Evolutionary conservation across 73 alveolate genomes (phyloP), one percentile per base, ranked within the genome.

Genomic region (Paramecium bursaria): DNA sequence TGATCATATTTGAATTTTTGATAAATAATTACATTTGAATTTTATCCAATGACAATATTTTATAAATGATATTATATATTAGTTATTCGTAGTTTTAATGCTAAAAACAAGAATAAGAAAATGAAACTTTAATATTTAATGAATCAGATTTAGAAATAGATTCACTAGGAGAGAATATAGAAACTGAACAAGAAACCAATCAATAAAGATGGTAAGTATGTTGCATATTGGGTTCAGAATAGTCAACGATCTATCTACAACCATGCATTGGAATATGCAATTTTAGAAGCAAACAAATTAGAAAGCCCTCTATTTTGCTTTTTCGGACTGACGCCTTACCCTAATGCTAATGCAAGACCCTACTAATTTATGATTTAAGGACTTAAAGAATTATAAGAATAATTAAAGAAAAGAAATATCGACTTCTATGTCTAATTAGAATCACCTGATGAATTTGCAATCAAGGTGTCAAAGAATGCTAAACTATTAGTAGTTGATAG

Each of bases 341-440:
- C 82, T 35, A 23, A 53, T 7, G 82, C 82, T 15, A 67, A 67
- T 39, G 33, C 26, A 31, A 67, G 82, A 67, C 82, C 53, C 35
- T 67, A 67, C 44, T 47, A 67, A 11, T 67, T 67, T 67, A 67
- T 67, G 82, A 25, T 67, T 19, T 42, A 67, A 44, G 82, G 82
- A 39, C 49, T 39, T 7, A 7, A 39, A 39, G 49, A 39, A 39
- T 39, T 39, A 11, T 7, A 39, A 11, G 11, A 39, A 39, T 7
- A 39, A 7, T 39, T 39, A 39, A 39, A 39, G 49, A 39, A 39
- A 39, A 39, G 49, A 11, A 39, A 39, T 5, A 39, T 39, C 5
- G 49, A 67, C 22, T 67, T 67, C 35, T 35, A 23, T 19, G 55
- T 67, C 2, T 25, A 22, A 3, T 39, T 39, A 19, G n/a, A 67